phyloP scores from a whole-genome alignment of 176 grass and related monocot species.

The Tillandsia leiboldiana region DNA sequence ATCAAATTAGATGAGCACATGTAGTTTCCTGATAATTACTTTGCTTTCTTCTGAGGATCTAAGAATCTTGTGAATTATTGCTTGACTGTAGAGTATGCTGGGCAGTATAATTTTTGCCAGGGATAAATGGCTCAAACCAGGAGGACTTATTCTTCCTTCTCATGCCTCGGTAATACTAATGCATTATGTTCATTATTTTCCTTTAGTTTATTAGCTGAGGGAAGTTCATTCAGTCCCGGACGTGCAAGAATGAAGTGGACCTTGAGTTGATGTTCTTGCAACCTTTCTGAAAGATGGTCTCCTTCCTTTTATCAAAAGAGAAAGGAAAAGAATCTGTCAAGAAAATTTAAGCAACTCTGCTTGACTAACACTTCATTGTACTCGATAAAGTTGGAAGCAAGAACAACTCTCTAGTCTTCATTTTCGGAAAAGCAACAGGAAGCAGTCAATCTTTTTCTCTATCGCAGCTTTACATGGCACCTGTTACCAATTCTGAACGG shows the following conservation, averaged over 20 bases:
- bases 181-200: background rate
- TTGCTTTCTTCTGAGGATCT: background rate
- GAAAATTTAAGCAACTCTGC: background rate
- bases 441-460: constrained; percentile 11
- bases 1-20: constrained; percentile 3
- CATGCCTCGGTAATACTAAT: constrained; percentile 65
- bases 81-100: constrained; percentile 74
- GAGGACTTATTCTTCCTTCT: constrained; percentile 95
- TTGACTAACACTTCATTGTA: background rate
- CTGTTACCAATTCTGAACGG: constrained; percentile 68
- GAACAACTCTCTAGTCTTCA: background rate
- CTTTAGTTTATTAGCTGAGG: constrained; percentile 10
- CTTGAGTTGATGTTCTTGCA: background rate
- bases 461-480: constrained; percentile 90
- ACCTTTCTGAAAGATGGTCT: background rate
- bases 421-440: background rate
- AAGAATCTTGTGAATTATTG: constrained; percentile 4
- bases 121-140: constrained; percentile 97
- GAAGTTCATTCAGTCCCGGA: background rate
- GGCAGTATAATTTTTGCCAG: constrained; percentile 92
- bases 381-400: background rate
- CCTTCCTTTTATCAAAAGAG: background rate
- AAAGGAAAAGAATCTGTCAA: background rate
- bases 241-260: background rate
- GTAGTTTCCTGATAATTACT: constrained; percentile 1